Conservation (phyloP, 108 stramenopile genomes). For the Nannochloropsis gaditana region DNA sequence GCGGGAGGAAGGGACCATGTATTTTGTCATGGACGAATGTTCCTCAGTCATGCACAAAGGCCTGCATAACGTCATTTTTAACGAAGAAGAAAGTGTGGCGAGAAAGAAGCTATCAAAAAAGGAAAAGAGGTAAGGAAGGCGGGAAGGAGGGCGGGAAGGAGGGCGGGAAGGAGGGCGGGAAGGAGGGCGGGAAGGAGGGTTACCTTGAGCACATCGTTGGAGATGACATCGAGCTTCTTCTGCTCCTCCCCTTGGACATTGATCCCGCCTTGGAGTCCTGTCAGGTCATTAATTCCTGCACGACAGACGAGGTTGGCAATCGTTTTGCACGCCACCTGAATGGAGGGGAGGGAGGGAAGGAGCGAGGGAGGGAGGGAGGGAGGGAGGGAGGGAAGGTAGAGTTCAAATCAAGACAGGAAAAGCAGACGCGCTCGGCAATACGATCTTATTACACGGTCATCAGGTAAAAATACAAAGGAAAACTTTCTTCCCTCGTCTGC, state of each 20-base stretch:
- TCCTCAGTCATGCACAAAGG: background rate
- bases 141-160: background rate
- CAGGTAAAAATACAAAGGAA: no score
- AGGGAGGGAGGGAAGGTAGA: background rate
- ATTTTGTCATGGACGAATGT: background rate
- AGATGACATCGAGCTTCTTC: conserved; percentile 60
- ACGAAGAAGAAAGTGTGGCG: background rate
- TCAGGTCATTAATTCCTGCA: conserved; percentile 53
- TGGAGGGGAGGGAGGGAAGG: conserved; percentile 35
- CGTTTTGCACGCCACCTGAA: conserved; percentile 67
- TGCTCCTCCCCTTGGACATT: conserved; percentile 72
- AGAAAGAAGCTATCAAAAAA: background rate
- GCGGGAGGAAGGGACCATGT: background rate
- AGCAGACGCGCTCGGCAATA: no score
- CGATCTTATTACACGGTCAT: no score
- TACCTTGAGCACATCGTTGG: conserved; percentile 53
- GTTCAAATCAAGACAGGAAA: no score
- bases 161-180: background rate
- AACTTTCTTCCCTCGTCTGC: no score
- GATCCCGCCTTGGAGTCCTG: conserved; percentile 54
- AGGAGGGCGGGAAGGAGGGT: conserved; percentile 35
- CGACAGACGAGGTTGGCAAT: conserved; percentile 43
- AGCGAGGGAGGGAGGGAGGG: conserved; percentile 20
- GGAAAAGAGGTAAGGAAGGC: background rate
- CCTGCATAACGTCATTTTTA: conserved; percentile 25